These are phyloP conservation scores for Trichaptum fuscoviolaceum DNA, from an alignment of 768 basidiomycete species.

Conservation along the genomic window DNA sequence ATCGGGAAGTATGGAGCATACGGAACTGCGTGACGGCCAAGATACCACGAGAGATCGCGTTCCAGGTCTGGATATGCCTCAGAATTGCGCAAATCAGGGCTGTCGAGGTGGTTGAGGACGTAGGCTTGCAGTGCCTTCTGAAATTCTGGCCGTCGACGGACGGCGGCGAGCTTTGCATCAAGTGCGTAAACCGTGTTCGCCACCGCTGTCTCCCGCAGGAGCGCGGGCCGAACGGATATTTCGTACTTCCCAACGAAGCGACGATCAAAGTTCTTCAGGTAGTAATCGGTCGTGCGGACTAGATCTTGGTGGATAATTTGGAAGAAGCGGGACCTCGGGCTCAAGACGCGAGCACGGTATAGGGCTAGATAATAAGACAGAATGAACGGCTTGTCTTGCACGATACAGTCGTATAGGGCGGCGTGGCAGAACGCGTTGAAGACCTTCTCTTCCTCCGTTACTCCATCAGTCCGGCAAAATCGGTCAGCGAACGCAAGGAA, in stretches of 20 bases:
- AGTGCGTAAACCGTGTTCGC: slow-evolving; percentile 59
- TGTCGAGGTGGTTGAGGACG: slow-evolving; percentile 44
- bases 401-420: slow-evolving; percentile 75
- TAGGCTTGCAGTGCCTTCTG: slow-evolving; percentile 44
- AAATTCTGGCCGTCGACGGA: slow-evolving; percentile 39
- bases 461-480: slow-evolving; percentile 58
- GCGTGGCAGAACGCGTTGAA: slow-evolving; percentile 75
- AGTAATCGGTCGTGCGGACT: slow-evolving; percentile 71
- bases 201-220: slow-evolving; percentile 69
- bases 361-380: slow-evolving; percentile 70
- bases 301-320: slow-evolving; percentile 54
- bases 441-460: slow-evolving; percentile 51
- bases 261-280: slow-evolving; percentile 66
- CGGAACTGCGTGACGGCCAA: slow-evolving; percentile 64
- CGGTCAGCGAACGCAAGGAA: slow-evolving; percentile 81
- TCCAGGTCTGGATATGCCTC: slow-evolving; percentile 17
- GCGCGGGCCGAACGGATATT: slow-evolving; percentile 53
- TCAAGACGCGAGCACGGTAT: slow-evolving; percentile 62
- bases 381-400: slow-evolving; percentile 84
- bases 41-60: slow-evolving; percentile 63
- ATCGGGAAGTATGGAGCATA: slow-evolving; percentile 61
- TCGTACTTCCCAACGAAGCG: slow-evolving; percentile 70
- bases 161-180: slow-evolving; percentile 48
- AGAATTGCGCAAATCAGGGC: slow-evolving; percentile 20
- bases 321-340: slow-evolving; percentile 53